Evolutionary conservation across 176 grass and related monocot genomes (phyloP), one percentile per base, ranked within the genome.

Genomic region (Raddia guianensis): DNA sequence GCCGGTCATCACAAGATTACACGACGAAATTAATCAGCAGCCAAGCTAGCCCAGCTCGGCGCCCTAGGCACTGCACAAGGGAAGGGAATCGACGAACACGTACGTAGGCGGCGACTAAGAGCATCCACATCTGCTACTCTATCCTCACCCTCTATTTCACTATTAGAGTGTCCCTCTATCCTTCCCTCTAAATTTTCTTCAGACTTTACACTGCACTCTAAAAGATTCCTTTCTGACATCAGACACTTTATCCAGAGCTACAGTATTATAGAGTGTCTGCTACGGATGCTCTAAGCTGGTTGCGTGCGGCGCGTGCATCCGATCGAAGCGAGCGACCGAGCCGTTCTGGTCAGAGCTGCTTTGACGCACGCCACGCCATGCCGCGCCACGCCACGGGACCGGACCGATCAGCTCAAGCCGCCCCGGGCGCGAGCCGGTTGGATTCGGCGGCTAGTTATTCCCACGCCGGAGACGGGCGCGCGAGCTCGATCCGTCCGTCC

Each of bases 331-430:
- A n/a, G 2, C 32, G 58, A 64, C 63, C 53, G 3, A 77, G 8
- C 62, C 43, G 20, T 51, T 14, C 45, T 12, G 73, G 63, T 76
- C 82, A 84, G 40, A 67, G 50, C 61, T 19, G 72, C 37, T 60
- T 60, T 49, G 51, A 50, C 72, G 72, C 15, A 47, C 72, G 40
- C 6, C 19, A 72, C 14, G 54, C 27, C 27, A 27, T n/a, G n/a
- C n/a, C n/a, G n/a, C 27, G 27, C 27, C 27, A 27, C 27, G 40
- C 6, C 19, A 72, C 14, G 54, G 55, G 55, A 5, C 5, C n/a
- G 2, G 18, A 60, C 12, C 71, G 18, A 60, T 20, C 71, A n/a
- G 12, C 9, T 18, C 50, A 12, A 72, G 52, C 13, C 12, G 2
- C 37, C 37, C 37, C 37, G 37, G 37, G 37, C 0, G 32, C 46